These are phyloP conservation scores for Xylaria sp. DNA, from an alignment of 2,329 filamentous ascomycete genomes.

Conservation along the genomic window DNA sequence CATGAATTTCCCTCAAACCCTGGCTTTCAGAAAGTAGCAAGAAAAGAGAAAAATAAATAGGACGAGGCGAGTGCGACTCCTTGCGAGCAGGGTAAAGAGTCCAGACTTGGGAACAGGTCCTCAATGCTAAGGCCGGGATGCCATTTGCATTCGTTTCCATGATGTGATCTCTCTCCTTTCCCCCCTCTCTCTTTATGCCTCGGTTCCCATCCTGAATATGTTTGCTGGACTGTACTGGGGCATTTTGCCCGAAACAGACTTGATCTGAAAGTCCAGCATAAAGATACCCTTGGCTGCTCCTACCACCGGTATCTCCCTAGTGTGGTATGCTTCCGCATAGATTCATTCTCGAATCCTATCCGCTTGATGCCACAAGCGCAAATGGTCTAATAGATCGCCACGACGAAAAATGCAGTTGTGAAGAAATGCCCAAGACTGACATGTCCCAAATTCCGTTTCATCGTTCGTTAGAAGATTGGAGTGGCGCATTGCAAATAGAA, in stretches of 20 bases:
- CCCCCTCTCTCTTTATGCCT: slow-evolving; percentile 20
- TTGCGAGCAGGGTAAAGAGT: slow-evolving; percentile 25
- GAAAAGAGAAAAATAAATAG: slow-evolving; percentile 34
- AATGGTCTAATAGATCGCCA: slow-evolving; percentile 28
- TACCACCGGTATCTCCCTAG: slow-evolving; percentile 21
- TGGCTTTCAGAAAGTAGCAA: slow-evolving; percentile 34
- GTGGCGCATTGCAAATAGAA: slow-evolving; percentile 15
- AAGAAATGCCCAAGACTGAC: slow-evolving; percentile 25
- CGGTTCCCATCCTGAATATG: slow-evolving; percentile 16
- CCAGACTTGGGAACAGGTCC: slow-evolving; percentile 15
- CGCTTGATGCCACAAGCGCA: slow-evolving; percentile 29
- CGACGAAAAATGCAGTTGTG: slow-evolving; percentile 30
- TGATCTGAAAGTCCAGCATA: slow-evolving; percentile 23
- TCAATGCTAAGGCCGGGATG: slow-evolving; percentile 23
- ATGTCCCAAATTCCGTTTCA: slow-evolving; percentile 19
- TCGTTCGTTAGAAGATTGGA: slow-evolving; percentile 2
- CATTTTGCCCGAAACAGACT: slow-evolving; percentile 13
- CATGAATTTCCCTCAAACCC: slow-evolving; percentile 36
- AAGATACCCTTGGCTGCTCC: slow-evolving; percentile 20
- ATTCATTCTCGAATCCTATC: slow-evolving; percentile 28
- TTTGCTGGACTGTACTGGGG: slow-evolving; percentile 21
- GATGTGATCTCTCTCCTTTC: slow-evolving; percentile 1
- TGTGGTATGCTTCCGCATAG: slow-evolving; percentile 26
- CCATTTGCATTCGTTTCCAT: slow-evolving; percentile 20
- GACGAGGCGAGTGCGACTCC: slow-evolving; percentile 20